A percentile compares a stretch with the other conserved stretches of the same genome.
Conservation (phyloP, 352 stramenopile species). For the Phytophthora kernoviae region DNA sequence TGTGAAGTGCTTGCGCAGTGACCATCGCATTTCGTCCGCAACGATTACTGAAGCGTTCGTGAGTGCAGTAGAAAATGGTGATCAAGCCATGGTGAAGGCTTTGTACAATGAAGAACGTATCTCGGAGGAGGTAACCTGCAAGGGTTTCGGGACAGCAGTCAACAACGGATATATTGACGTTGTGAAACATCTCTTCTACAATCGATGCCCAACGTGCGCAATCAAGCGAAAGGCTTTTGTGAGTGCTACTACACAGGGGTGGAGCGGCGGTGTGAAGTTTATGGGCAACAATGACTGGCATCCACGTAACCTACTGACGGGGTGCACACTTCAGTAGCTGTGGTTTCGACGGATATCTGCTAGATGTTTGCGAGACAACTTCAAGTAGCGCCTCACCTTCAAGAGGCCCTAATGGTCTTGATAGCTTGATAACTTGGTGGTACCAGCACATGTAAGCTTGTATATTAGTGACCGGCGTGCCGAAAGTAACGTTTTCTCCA, state of each 20-base stretch:
- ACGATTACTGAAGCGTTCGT: not conserved
- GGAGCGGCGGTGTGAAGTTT: not conserved
- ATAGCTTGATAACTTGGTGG: too few species aligned
- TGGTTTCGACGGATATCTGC: too few species aligned
- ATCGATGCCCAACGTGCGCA: not conserved
- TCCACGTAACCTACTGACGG: not conserved
- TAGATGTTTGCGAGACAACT: too few species aligned
- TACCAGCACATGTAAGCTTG: too few species aligned
- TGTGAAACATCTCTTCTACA: slow-evolving; percentile 3
- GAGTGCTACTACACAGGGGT: not conserved
- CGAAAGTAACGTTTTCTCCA: too few species aligned
- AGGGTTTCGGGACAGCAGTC: not conserved
- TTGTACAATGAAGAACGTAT: slow-evolving; percentile 4
- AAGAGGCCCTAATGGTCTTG: too few species aligned
- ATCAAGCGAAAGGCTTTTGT: not conserved
- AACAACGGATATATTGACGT: slow-evolving; percentile 1
- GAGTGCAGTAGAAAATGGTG: not conserved
- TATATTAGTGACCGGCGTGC: too few species aligned
- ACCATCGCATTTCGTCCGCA: not conserved
- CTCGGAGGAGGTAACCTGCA: not conserved
- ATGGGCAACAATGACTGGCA: not conserved
- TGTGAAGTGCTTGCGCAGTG: not conserved
- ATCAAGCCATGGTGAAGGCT: not conserved
- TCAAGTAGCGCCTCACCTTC: too few species aligned
- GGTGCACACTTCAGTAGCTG: not conserved